Evolutionary conservation across 2,329 filamentous ascomycete species (phyloP).

Genomic region (Claviceps quebecensis): DNA sequence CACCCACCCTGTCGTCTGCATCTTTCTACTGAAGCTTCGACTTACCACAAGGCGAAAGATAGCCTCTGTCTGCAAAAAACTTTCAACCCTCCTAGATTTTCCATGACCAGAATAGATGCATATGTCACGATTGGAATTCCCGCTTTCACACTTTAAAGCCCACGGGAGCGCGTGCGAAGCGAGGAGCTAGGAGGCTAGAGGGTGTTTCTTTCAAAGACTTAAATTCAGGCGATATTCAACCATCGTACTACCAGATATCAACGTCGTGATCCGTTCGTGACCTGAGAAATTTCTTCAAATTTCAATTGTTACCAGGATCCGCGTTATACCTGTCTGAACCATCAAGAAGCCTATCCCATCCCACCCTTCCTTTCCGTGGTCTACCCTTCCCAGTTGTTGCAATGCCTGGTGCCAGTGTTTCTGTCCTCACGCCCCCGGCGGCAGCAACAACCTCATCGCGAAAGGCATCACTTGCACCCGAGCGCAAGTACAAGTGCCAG

Average conservation of each 20-base stretch:
- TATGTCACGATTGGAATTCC: conserved; percentile 30
- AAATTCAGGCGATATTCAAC: conserved; percentile 42
- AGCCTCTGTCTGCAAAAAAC: conserved; percentile 14
- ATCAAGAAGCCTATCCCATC: conserved; percentile 5
- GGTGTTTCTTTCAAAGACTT: conserved; percentile 13
- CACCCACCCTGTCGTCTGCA: conserved; percentile 15
- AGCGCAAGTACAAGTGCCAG: conserved; percentile 99
- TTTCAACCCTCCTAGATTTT: conserved; percentile 21
- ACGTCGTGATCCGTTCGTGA: conserved; percentile 13
- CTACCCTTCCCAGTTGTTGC: conserved; percentile 26
- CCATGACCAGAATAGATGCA: conserved; percentile 27
- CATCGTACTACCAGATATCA: conserved; percentile 33
- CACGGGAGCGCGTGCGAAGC: conserved; percentile 50
- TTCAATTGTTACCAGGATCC: conserved; percentile 8
- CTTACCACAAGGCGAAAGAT: conserved; percentile 15
- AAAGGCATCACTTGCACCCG: conserved; percentile 65
- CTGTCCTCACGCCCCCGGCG: conserved; percentile 47
- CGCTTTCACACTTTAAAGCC: conserved; percentile 56
- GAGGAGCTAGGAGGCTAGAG: conserved; percentile 31
- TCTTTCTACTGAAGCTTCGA: conserved; percentile 6
- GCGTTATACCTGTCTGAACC: conserved; percentile 11
- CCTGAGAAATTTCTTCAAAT: not conserved
- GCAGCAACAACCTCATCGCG: conserved; percentile 57
- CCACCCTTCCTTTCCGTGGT: too few species aligned
- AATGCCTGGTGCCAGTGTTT: conserved; percentile 60